These are phyloP conservation scores for Paramarasmius palmivorus DNA, from an alignment of 1,284 basidiomycete genomes.

Conservation along the genomic window DNA sequence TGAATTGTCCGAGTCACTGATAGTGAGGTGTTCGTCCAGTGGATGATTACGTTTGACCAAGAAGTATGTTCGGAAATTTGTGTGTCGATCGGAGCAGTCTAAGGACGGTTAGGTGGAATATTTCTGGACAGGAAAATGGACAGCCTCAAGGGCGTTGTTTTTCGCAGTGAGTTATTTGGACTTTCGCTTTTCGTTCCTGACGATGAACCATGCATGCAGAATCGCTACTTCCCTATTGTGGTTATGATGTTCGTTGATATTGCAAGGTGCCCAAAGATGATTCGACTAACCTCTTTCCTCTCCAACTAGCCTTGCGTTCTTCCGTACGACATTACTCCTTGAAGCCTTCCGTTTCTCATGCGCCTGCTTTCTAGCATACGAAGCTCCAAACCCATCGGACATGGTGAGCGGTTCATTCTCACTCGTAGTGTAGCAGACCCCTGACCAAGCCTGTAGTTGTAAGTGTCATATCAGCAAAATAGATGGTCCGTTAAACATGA, in stretches of 20 bases:
- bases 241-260: conserved; percentile 16
- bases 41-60: conserved; percentile 37
- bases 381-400: conserved; percentile 23
- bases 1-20: background rate
- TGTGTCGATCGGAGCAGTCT: background rate
- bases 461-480: conserved; percentile 11
- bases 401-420: conserved; percentile 21
- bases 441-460: conserved; percentile 23
- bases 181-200: background rate
- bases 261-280: too few relatives aligned
- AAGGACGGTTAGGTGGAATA: conserved; percentile 28
- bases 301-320: conserved; percentile 16
- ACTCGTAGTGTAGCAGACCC: background rate
- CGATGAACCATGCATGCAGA: conserved; percentile 21
- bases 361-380: conserved; percentile 21
- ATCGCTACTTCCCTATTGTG: conserved; percentile 32
- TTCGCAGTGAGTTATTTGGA: conserved; percentile 29
- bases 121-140: conserved; percentile 38
- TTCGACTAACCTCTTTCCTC: too few relatives aligned
- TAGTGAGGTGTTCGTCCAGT: conserved; percentile 25
- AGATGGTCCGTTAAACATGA: background rate
- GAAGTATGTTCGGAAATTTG: conserved; percentile 30
- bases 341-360: background rate
- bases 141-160: conserved; percentile 33
- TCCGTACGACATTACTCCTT: conserved; percentile 16